These are phyloP conservation scores for Blastobotrys petasosporus DNA, from an alignment of 1,139 yeast species.

Conservation along the genomic window DNA sequence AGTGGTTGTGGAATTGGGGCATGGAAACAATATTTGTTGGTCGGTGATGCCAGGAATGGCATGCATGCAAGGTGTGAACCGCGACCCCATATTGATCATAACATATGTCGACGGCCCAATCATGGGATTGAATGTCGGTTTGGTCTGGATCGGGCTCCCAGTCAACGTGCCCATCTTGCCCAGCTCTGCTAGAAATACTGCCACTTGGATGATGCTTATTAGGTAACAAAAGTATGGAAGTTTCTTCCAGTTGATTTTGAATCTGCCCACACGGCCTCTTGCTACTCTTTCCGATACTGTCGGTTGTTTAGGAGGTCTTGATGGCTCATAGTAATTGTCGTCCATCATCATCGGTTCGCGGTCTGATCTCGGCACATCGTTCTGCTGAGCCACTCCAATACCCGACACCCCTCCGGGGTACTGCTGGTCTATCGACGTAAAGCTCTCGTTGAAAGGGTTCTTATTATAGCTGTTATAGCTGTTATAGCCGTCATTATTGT, in stretches of 20 bases:
- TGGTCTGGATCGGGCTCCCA: slow-evolving; percentile 62
- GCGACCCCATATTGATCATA: slow-evolving; percentile 63
- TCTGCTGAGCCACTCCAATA: too few relatives aligned
- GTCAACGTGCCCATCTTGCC: slow-evolving; percentile 54
- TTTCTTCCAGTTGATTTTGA: slow-evolving; percentile 15
- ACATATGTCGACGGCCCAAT: slow-evolving; percentile 70
- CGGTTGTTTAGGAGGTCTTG: background rate
- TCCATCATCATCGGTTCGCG: too few relatives aligned
- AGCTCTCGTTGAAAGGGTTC: too few relatives aligned
- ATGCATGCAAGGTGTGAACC: slow-evolving; percentile 71
- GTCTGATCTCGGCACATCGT: too few relatives aligned
- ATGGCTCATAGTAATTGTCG: background rate
- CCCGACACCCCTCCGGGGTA: too few relatives aligned
- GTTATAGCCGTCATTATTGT: too few relatives aligned
- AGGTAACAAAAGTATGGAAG: slow-evolving; percentile 32
- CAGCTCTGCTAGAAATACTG: slow-evolving; percentile 64
- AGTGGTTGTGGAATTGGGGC: slow-evolving; percentile 59
- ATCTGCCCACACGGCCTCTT: background rate
- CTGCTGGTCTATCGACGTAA: too few relatives aligned
- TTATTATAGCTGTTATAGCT: too few relatives aligned
- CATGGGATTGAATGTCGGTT: slow-evolving; percentile 76
- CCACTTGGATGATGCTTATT: slow-evolving; percentile 43
- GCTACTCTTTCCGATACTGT: background rate
- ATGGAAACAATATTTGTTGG: slow-evolving; percentile 50
- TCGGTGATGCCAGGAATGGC: slow-evolving; percentile 47